These are phyloP conservation scores for Penicillium fuscoglaucum DNA, from an alignment of 2,329 filamentous ascomycete species.

Conservation along the genomic window DNA sequence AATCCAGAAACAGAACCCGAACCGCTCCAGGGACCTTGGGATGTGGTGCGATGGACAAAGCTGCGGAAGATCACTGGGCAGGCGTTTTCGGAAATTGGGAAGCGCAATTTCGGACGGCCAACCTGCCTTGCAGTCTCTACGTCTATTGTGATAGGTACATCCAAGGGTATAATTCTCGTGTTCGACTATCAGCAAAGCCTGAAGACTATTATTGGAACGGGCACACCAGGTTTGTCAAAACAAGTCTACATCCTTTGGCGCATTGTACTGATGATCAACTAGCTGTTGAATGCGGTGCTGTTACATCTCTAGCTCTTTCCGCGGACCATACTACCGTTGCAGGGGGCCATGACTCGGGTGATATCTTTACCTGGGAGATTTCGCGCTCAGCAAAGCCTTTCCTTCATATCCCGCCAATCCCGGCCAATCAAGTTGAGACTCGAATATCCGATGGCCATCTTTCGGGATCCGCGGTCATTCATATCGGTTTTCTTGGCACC, in stretches of 20 bases:
- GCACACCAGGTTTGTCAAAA: conserved; percentile 71
- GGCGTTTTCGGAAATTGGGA: conserved; percentile 88
- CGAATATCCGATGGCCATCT: conserved; percentile 80
- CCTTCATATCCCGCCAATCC: conserved; percentile 77
- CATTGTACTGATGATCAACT: conserved; percentile 14
- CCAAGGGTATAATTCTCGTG: conserved; percentile 89
- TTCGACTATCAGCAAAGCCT: conserved; percentile 98
- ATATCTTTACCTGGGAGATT: conserved; percentile 97
- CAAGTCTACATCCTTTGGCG: neutral
- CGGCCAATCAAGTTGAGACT: conserved; percentile 63
- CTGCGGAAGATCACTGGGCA: conserved; percentile 85
- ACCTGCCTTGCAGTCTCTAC: conserved; percentile 88
- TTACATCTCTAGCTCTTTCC: conserved; percentile 85
- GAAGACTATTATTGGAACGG: conserved; percentile 89
- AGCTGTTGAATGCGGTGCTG: conserved; percentile 86
- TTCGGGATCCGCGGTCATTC: conserved; percentile 72
- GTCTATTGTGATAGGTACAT: conserved; percentile 85
- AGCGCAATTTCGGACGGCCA: conserved; percentile 85
- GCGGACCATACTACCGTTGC: conserved; percentile 92
- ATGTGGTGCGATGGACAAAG: conserved; percentile 94
- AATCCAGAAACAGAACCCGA: conserved; percentile 66
- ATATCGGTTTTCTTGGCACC: conserved; percentile 92
- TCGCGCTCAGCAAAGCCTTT: conserved; percentile 80
- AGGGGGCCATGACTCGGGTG: conserved; percentile 82
- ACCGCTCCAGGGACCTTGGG: conserved; percentile 81